A percentile compares a stretch with the other conserved stretches of the same genome.
phyloP scores from a whole-genome alignment of 768 basidiomycete genomes.

The Pseudohyphozyma bogoriensis region DNA sequence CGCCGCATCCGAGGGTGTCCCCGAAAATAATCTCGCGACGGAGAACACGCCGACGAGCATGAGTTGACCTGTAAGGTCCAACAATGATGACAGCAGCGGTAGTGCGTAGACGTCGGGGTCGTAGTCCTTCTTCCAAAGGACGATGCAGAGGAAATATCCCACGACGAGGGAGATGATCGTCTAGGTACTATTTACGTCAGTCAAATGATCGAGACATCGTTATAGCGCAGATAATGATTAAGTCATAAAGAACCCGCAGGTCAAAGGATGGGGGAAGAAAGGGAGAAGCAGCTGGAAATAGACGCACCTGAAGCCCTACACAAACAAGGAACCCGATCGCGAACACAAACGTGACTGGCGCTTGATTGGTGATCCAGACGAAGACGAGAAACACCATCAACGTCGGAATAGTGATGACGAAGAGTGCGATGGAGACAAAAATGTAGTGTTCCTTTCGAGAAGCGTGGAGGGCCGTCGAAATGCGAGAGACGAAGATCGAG shows the following conservation, averaged over 20 bases:
- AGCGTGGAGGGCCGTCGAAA: conserved; percentile 78
- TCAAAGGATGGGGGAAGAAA: not conserved
- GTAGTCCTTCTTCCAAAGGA: conserved; percentile 32
- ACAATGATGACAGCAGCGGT: conserved; percentile 27
- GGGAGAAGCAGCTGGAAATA: too few species aligned
- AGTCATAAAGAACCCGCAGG: not conserved
- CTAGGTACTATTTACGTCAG: too few species aligned
- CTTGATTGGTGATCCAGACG: conserved; percentile 63
- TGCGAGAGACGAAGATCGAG: conserved; percentile 77
- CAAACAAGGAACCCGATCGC: conserved; percentile 49
- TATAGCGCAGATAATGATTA: not conserved
- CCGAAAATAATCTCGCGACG: not conserved
- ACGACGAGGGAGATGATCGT: conserved; percentile 4
- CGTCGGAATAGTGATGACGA: conserved; percentile 67
- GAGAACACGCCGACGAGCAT: conserved; percentile 28
- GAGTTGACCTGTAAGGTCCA: conserved; percentile 31
- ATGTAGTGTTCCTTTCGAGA: conserved; percentile 35
- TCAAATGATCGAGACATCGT: too few species aligned
- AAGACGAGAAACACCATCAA: conserved; percentile 62
- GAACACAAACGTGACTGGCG: conserved; percentile 59
- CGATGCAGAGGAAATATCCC: conserved; percentile 8
- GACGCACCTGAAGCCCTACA: conserved; percentile 15
- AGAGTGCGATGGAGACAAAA: conserved; percentile 46
- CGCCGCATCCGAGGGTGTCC: not conserved
- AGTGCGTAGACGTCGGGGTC: conserved; percentile 33